A percentile compares a stretch with the other conserved stretches of the same genome.
Conservation (phyloP, 1,139 yeast species). For the Pichia sp. region DNA sequence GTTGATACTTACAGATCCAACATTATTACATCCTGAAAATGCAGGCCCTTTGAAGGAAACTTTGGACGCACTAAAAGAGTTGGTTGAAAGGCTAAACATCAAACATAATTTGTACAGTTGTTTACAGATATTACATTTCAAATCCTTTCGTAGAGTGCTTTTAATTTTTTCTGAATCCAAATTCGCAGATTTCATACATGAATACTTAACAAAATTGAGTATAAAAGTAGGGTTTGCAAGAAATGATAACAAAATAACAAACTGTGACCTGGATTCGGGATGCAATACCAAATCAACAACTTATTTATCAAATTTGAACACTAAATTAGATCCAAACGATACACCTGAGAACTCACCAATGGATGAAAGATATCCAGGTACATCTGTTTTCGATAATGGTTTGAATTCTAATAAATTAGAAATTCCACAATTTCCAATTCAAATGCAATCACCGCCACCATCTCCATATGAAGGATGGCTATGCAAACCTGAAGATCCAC, state of each 20-base stretch:
- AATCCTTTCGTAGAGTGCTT: conserved; percentile 27
- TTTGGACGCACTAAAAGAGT: conserved; percentile 18
- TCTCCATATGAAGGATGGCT: conserved; percentile 30
- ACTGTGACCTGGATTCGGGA: conserved; percentile 3
- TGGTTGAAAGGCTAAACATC: conserved; percentile 15
- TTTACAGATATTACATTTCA: conserved; percentile 26
- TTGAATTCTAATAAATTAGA: conserved; percentile 14
- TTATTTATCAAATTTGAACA: neutral
- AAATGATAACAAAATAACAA: conserved; percentile 15
- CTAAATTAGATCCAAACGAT: conserved; percentile 1
- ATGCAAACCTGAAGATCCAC: conserved; percentile 29
- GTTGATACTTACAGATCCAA: conserved; percentile 25
- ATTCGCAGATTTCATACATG: conserved; percentile 18
- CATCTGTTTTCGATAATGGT: neutral
- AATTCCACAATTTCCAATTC: conserved; percentile 25
- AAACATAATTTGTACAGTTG: conserved; percentile 10
- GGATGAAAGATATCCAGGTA: conserved; percentile 10
- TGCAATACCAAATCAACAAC: neutral
- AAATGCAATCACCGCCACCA: conserved; percentile 31
- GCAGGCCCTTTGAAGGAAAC: conserved; percentile 21
- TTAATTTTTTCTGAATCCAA: conserved; percentile 24
- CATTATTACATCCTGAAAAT: conserved; percentile 20
- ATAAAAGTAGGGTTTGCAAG: conserved; percentile 23
- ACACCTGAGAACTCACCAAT: neutral
- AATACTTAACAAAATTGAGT: conserved; percentile 18